These are phyloP conservation scores for Hypoxylon intermedium DNA, from an alignment of 495 filamentous ascomycete genomes.

Conservation along the genomic window DNA sequence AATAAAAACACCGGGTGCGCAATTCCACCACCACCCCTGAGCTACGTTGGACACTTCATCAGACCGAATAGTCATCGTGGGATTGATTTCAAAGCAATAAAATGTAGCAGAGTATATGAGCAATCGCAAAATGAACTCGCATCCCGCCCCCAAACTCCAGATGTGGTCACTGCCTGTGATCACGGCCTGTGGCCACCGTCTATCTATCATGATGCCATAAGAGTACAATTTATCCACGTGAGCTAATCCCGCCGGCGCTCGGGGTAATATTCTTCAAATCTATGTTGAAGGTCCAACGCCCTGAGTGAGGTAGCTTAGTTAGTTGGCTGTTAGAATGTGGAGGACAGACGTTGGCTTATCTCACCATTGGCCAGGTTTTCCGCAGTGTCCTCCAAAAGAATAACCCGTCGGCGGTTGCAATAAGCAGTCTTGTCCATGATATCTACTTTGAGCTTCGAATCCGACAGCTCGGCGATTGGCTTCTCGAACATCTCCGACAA, in stretches of 20 bases:
- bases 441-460: slow-evolving; percentile 80
- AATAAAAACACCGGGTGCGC: too few relatives aligned
- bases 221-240: slow-evolving; percentile 28
- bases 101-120: too few relatives aligned
- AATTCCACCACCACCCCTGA: too few relatives aligned
- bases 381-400: slow-evolving; percentile 88
- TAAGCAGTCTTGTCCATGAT: slow-evolving; percentile 98
- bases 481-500: slow-evolving; percentile 98
- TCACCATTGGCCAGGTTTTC: slow-evolving; percentile 86
- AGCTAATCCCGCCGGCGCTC: slow-evolving; percentile 19
- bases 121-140: slow-evolving; percentile 27
- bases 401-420: slow-evolving; percentile 89
- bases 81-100: too few relatives aligned
- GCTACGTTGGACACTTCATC: too few relatives aligned
- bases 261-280: slow-evolving; percentile 44
- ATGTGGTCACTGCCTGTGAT: neutral
- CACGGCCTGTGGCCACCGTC: neutral
- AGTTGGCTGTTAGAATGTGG: neutral
- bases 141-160: slow-evolving; percentile 4
- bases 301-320: slow-evolving; percentile 29
- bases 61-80: too few relatives aligned
- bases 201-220: slow-evolving; percentile 33
- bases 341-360: too few relatives aligned
- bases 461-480: slow-evolving; percentile 79
- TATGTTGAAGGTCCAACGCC: slow-evolving; percentile 56